Evolutionary conservation across 2,329 filamentous ascomycete species (phyloP), one percentile per base, ranked within the genome.

Genomic region (Microsporum canis): DNA sequence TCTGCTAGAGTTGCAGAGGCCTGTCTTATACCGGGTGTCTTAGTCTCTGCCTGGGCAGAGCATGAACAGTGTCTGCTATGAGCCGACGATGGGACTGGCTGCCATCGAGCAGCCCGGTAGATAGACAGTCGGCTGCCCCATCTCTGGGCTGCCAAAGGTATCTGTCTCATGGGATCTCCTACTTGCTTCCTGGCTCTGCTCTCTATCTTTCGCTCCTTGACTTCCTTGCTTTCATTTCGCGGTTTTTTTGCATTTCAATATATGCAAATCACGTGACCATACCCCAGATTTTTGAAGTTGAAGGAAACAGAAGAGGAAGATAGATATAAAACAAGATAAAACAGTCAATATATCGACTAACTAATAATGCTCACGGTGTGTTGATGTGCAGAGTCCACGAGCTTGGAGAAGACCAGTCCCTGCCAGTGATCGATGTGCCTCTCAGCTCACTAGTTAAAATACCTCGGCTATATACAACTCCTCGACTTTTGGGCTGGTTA

Each of bases 1-100:
- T 82, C 79, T 61, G 73, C 72, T 4, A 73, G 66, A 56, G 77
- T 72, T 43, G 72, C n/a, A 14, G 56, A 6, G 17, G 41, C 6
- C 10, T 29, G 49, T 53, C 33, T 53, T 6, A 34, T 53, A 53
- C n/a, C 27, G 5, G 49, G 27, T 34, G 62, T 55, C 45, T 33
- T 23, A 5, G 59, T 27, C n/a, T 66, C 60, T 47, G 59, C n/a
- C n/a, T 58, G 58, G 5, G 67, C 65, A 57, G 68, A 66, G 66
- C 70, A 71, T 14, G 71, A 72, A 61, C 69, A 72, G n/a, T 55
- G 63, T 51, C 68, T 68, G 8, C 41, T 5, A 64, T 47, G 1
- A 66, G 27, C 12, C 6, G 14, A 57, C 49, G 49, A n/a, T 1
- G 27, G 17, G 66, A 64, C 31, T 12, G 14, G 27, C 10, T 14